phyloP scores from a whole-genome alignment of 768 basidiomycete species.

The Solioccasus polychromus region DNA sequence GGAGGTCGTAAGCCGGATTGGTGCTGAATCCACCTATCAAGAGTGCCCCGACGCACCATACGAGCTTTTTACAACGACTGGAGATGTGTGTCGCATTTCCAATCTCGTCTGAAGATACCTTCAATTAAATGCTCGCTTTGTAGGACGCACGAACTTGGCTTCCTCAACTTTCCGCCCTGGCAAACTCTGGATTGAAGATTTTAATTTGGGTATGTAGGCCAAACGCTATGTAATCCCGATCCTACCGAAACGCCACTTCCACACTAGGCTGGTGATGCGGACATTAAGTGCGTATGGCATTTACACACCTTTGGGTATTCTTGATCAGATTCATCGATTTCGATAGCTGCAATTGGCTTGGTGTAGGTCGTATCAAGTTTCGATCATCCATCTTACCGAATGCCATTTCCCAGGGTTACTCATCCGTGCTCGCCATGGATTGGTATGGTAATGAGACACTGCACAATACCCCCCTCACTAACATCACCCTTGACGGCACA shows the following conservation, averaged over 20 bases:
- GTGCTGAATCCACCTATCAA: constrained; percentile 46
- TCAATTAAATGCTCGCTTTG: not conserved
- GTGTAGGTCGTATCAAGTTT: constrained; percentile 30
- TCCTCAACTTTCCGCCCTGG: constrained; percentile 36
- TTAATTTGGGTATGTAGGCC: constrained; percentile 37
- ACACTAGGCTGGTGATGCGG: constrained; percentile 26
- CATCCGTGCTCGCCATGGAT: constrained; percentile 42
- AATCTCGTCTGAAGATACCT: not conserved
- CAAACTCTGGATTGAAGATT: constrained; percentile 35
- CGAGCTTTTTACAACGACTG: constrained; percentile 45
- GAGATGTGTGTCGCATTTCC: constrained; percentile 46
- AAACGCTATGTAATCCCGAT: not conserved
- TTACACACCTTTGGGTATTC: too few species aligned
- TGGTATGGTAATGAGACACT: constrained; percentile 44
- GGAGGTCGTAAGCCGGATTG: constrained; percentile 43
- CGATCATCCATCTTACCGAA: not conserved
- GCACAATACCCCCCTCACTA: constrained; percentile 40
- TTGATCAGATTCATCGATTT: constrained; percentile 5
- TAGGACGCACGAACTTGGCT: constrained; percentile 37
- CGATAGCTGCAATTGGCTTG: constrained; percentile 22
- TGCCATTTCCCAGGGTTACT: constrained; percentile 23
- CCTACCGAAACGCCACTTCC: not conserved
- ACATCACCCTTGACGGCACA: constrained; percentile 54
- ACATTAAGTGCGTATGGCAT: constrained; percentile 22
- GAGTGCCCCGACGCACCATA: constrained; percentile 49